Conservation (phyloP, 2,329 filamentous ascomycete species). For the Pyrenophora tritici-repentis region DNA sequence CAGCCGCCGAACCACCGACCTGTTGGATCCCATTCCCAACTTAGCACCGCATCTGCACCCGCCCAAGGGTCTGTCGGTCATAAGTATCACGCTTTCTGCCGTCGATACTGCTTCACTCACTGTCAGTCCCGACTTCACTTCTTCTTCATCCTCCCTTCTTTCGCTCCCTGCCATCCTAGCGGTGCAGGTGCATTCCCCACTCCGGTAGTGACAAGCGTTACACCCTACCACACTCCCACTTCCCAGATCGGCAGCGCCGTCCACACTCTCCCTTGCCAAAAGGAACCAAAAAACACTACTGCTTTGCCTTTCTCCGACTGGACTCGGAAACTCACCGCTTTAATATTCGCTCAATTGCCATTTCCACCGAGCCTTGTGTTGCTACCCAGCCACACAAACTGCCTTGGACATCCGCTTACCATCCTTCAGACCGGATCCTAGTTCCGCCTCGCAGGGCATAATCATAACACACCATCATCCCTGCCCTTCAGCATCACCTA, state of each 20-base stretch:
- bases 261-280: slow-evolving; percentile 20
- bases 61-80: slow-evolving; percentile 21
- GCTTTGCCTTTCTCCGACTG: slow-evolving; percentile 18
- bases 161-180: slow-evolving; percentile 33
- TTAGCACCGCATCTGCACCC: slow-evolving; percentile 21
- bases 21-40: slow-evolving; percentile 26
- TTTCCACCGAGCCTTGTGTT: slow-evolving; percentile 34
- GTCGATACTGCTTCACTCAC: slow-evolving; percentile 26
- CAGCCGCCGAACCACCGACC: slow-evolving; percentile 33
- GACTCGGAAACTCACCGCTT: slow-evolving; percentile 32
- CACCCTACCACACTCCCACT: slow-evolving; percentile 24
- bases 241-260: slow-evolving; percentile 40
- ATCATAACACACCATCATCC: slow-evolving; percentile 17
- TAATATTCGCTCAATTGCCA: slow-evolving; percentile 29
- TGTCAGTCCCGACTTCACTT: slow-evolving; percentile 40
- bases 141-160: slow-evolving; percentile 30
- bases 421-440: slow-evolving; percentile 36
- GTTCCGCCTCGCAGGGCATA: slow-evolving; percentile 40
- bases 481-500: slow-evolving; percentile 9
- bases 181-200: slow-evolving; percentile 35
- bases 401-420: slow-evolving; percentile 44
- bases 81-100: slow-evolving; percentile 43
- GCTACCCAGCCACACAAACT: slow-evolving; percentile 38
- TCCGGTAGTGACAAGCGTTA: slow-evolving; percentile 33
- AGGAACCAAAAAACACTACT: slow-evolving; percentile 20